A percentile compares a stretch with the other conserved stretches of the same genome.
phyloP scores from a whole-genome alignment of 306 rosid genomes.

The Quercus parvula region DNA sequence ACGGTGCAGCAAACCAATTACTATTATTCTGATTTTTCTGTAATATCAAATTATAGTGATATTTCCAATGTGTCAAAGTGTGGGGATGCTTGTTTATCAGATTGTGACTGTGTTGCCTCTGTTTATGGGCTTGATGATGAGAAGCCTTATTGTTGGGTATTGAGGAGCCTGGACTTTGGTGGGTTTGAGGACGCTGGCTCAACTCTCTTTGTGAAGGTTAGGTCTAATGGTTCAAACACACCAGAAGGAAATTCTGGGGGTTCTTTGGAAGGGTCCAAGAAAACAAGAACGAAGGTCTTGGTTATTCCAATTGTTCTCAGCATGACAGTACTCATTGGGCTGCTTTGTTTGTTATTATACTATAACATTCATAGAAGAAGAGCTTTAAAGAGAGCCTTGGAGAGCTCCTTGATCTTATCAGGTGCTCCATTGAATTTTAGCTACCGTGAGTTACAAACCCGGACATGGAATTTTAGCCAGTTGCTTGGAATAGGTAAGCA shows the following conservation, averaged over 20 bases:
- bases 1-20: constrained; percentile 74
- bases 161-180: constrained; percentile 77
- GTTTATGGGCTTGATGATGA: constrained; percentile 82
- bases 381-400: constrained; percentile 64
- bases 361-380: constrained; percentile 72
- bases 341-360: constrained; percentile 63
- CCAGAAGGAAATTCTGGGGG: constrained; percentile 38
- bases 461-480: constrained; percentile 71
- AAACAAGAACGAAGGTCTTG: constrained; percentile 49
- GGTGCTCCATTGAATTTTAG: constrained; percentile 78
- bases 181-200: constrained; percentile 88
- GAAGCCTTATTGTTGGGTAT: constrained; percentile 80
- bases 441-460: constrained; percentile 74
- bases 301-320: constrained; percentile 72
- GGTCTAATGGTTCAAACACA: constrained; percentile 49
- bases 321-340: constrained; percentile 57
- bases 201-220: constrained; percentile 72
- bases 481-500: constrained; percentile 71
- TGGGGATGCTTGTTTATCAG: constrained; percentile 81
- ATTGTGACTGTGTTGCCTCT: constrained; percentile 91
- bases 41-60: constrained; percentile 82
- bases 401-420: constrained; percentile 61
- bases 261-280: constrained; percentile 44
- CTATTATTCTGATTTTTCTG: constrained; percentile 70
- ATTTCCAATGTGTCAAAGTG: constrained; percentile 57